These are phyloP conservation scores for sweet orange (Citrus sinensis) DNA, from an alignment of 345 rosid species.

Conservation along the genomic window DNA sequence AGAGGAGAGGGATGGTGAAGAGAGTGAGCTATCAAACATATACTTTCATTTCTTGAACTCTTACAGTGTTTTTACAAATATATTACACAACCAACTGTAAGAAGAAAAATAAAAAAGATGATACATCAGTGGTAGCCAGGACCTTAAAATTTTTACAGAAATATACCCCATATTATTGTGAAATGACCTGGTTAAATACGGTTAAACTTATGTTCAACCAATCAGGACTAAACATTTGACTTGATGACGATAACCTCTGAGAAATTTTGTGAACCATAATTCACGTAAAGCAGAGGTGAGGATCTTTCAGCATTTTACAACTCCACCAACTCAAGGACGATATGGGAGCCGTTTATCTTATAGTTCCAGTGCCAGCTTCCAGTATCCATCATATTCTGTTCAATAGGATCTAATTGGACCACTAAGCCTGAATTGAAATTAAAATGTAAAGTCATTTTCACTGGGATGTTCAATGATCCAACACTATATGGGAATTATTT, in stretches of 20 bases:
- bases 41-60: constrained; percentile 14
- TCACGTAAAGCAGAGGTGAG: constrained; percentile 32
- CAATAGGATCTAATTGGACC: constrained; percentile 50
- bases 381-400: constrained; percentile 42
- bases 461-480: too few species aligned
- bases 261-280: constrained; percentile 43
- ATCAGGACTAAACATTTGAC: constrained; percentile 1
- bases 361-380: constrained; percentile 96
- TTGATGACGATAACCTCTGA: neutral
- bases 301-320: constrained; percentile 17
- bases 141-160: constrained; percentile 3
- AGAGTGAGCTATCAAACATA: neutral
- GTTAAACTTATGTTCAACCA: constrained; percentile 66
- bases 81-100: neutral
- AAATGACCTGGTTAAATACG: constrained; percentile 17
- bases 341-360: constrained; percentile 51
- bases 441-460: neutral
- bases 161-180: constrained; percentile 1
- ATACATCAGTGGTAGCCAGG: neutral
- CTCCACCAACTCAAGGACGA: constrained; percentile 56
- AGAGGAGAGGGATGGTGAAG: neutral
- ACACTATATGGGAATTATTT: neutral
- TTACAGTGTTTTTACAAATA: constrained; percentile 13
- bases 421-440: constrained; percentile 41
- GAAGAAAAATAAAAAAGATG: neutral